These are phyloP conservation scores for Microsporum canis DNA, from an alignment of 2,329 filamentous ascomycete genomes.

Conservation along the genomic window DNA sequence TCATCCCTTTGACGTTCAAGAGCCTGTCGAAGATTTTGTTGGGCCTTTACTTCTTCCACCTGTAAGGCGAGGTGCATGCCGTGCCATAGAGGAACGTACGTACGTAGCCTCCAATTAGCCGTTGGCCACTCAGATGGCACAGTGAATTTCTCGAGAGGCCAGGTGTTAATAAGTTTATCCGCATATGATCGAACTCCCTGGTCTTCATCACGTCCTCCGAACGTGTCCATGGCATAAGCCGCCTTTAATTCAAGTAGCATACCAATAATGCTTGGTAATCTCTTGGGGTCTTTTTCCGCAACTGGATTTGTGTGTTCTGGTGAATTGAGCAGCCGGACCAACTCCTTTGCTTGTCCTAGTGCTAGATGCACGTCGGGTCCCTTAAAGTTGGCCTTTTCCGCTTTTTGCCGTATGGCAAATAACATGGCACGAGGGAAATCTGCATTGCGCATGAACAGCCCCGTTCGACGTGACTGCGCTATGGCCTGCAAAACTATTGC, in stretches of 20 bases:
- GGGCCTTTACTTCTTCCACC: constrained; percentile 22
- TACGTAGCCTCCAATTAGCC: constrained; percentile 21
- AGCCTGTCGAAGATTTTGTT: constrained; percentile 18
- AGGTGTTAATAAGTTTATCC: constrained; percentile 26
- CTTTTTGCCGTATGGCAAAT: constrained; percentile 28
- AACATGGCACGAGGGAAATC: constrained; percentile 26
- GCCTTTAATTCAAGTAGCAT: constrained; percentile 37
- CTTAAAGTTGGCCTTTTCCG: constrained; percentile 25
- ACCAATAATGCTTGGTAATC: constrained; percentile 33
- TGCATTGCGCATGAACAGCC: constrained; percentile 24
- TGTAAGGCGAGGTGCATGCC: constrained; percentile 32
- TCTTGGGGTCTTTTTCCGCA: constrained; percentile 26
- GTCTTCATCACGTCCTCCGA: constrained; percentile 31
- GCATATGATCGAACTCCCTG: constrained; percentile 32
- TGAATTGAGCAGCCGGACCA: constrained; percentile 27
- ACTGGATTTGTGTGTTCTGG: constrained; percentile 22
- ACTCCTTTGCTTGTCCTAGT: constrained; percentile 25
- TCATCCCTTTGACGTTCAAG: constrained; percentile 24
- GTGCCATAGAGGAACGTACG: constrained; percentile 29
- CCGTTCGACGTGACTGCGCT: constrained; percentile 26
- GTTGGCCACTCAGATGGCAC: constrained; percentile 17
- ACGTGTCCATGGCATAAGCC: constrained; percentile 29
- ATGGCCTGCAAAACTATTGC: constrained; percentile 28
- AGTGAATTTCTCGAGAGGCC: constrained; percentile 21
- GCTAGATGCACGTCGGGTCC: constrained; percentile 23